Base-by-base conservation (phyloP, 192 early-diverging fungal genomes). In the Coemansia sp. region DNA sequence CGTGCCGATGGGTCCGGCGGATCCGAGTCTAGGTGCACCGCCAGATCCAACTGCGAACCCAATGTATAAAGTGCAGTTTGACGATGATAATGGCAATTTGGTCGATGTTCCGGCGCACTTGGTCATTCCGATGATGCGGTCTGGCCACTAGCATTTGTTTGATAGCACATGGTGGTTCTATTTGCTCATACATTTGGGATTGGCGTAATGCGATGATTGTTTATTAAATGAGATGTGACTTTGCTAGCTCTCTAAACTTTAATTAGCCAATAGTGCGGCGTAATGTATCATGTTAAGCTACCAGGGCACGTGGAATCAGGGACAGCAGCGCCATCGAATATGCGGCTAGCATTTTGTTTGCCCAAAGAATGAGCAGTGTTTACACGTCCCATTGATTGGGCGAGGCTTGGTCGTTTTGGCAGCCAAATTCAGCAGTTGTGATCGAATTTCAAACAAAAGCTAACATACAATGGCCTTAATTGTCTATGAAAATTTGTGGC, bases 1-100 rank as follows among this genome's bases (percentile, higher is more conserved):
- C 25, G 60, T 62, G 17, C 60, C 60, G 2, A 62, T 62, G 60
- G 49, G 48, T n/a, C 49, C 60, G 4, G 46, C 60, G 1, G 59
- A 67, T 28, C 50, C 57, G 0, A 57, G 40, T 17, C n/a, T 17
- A n/a, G 36, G 36, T 4, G 50, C 53, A 2, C 51, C 57, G 31
- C 62, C 75, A 0, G 59, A 71, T 37, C 75, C 69, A 2, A 50
- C n/a, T 0, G 15, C 62, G 1, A 75, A 74, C 21, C 72, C 72
- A 4, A 72, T 75, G 72, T 81, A 81, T 52, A 70, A 66, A 34
- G 53, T 81, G 23, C 68, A 68, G 61, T 81, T 81, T 50, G 78
- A 81, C 46, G 78, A 81, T 44, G 78, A 81, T 23, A 72, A 75
- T 14, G 54, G 51, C 26, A 63, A 62, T 53, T 68, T 74, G 37